Evolutionary conservation across 306 rosid species (phyloP), one percentile per base, ranked within the genome.

Genomic region (Ziziphus jujuba): DNA sequence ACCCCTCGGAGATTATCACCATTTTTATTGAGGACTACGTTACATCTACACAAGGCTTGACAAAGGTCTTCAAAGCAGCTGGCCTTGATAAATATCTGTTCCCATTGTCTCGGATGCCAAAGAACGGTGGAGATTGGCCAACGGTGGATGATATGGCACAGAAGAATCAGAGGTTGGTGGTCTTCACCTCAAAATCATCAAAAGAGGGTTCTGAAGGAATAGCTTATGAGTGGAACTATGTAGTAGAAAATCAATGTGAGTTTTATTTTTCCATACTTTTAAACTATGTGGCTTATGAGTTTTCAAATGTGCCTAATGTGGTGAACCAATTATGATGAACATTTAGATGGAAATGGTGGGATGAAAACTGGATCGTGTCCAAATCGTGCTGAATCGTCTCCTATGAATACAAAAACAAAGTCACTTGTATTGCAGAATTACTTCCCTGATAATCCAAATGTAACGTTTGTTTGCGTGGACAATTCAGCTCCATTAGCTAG

Each of bases 181-280:
- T 84, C 64, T 93, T 93, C 89, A 78, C 96, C 49, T 90, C 97
- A n/a, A 90, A 67, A 75, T 22, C 71, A 6, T 34, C 77, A 58
- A 93, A 93, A 82, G 96, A 93, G 75, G 85, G 87, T 19, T 80
- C 96, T 1, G 98, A 93, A 12, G 96, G 91, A 55, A 86, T 93
- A 50, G 97, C 98, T 71, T 86, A 68, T 36, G 77, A 78, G 75
- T 93, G 98, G 98, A 82, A 62, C 33, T 86, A 93, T 55, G 76
- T 83, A n/a, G 95, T 93, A 7, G 98, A 93, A 88, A 93, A 79
- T 72, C 91, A 90, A 50, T 93, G 98, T 90, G 58, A 83, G 98
- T 69, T 48, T 34, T 63, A 1, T 40, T 59, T 59, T 23, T 36
- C 43, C 43, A 36, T 6, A 36, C 43, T 36, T 36, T 36, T 36